These are phyloP conservation scores for Nannizziopsis barbatae DNA, from an alignment of 2,329 filamentous ascomycete genomes.

Conservation along the genomic window DNA sequence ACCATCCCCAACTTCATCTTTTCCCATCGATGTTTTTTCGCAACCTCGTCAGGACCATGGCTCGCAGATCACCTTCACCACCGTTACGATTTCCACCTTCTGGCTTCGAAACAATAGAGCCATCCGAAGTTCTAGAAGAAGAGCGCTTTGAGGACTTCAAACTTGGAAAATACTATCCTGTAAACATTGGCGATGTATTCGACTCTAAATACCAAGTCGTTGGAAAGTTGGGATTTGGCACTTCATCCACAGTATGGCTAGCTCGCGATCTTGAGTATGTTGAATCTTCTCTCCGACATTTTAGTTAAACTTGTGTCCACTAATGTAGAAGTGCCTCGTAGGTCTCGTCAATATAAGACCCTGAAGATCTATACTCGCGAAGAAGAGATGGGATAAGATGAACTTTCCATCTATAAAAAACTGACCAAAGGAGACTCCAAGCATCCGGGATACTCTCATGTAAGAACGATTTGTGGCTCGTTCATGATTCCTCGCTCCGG, in stretches of 20 bases:
- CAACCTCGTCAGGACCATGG: no score
- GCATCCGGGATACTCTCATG: constrained; percentile 22
- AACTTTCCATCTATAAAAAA: constrained; percentile 24
- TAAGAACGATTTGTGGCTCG: constrained; percentile 24
- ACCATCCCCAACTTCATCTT: no score
- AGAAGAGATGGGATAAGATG: constrained; percentile 15
- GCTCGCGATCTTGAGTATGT: constrained; percentile 22
- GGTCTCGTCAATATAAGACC: constrained; percentile 18
- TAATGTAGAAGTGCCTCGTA: constrained; percentile 10
- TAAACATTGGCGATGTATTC: constrained; percentile 23
- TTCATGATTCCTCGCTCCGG: constrained; percentile 24
- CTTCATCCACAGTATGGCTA: constrained; percentile 25
- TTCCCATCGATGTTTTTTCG: no score
- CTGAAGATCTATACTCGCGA: constrained; percentile 21
- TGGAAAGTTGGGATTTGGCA: constrained; percentile 25
- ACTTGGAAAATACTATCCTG: neutral
- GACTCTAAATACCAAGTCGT: constrained; percentile 21
- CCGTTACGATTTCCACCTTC: neutral
- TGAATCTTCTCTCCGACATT: constrained; percentile 5
- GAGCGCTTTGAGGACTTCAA: neutral
- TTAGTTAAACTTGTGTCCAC: constrained; percentile 8
- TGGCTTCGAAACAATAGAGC: neutral
- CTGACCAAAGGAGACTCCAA: constrained; percentile 19
- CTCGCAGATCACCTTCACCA: neutral
- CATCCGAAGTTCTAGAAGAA: neutral